Percentiles rank a stretch among this genome's conserved stretches.
These are phyloP conservation scores for Ciborinia camelliae DNA, from an alignment of 2,329 filamentous ascomycete species.

Conservation along the genomic window DNA sequence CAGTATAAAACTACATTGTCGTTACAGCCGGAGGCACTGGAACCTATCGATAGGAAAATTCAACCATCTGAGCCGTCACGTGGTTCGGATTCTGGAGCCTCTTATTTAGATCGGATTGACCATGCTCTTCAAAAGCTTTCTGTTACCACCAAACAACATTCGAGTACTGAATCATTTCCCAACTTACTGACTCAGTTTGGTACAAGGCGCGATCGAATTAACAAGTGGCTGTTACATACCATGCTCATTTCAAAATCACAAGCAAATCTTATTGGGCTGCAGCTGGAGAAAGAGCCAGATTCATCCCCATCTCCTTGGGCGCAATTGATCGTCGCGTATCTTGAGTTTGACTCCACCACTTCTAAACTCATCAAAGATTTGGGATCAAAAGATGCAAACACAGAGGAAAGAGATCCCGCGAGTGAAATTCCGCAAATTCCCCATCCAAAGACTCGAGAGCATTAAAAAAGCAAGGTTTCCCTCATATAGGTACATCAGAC, in stretches of 20 bases:
- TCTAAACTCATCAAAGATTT: neutral
- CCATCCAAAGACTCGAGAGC: neutral
- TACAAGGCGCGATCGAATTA: slow-evolving; percentile 28
- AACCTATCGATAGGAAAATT: neutral
- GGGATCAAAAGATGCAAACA: too few relatives aligned
- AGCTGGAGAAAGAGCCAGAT: slow-evolving; percentile 22
- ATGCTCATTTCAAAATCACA: slow-evolving; percentile 27
- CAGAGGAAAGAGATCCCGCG: too few relatives aligned
- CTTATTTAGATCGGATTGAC: neutral
- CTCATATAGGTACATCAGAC: too few relatives aligned
- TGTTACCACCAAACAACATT: neutral
- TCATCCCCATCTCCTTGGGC: slow-evolving; percentile 29
- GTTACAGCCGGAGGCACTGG: neutral
- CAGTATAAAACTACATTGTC: neutral
- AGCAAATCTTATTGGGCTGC: slow-evolving; percentile 23
- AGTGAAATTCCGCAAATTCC: neutral
- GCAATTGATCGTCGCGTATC: slow-evolving; percentile 28
- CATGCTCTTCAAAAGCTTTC: neutral
- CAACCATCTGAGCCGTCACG: neutral
- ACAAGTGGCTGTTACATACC: slow-evolving; percentile 29
- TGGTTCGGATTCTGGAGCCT: slow-evolving; percentile 23
- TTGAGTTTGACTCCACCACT: slow-evolving; percentile 21
- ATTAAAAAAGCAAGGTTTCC: too few relatives aligned
- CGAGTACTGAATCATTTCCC: slow-evolving; percentile 22
- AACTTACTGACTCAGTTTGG: slow-evolving; percentile 26